Evolutionary conservation across 768 basidiomycete genomes (phyloP).

Genomic region (Kwoniella newhampshirensis): DNA sequence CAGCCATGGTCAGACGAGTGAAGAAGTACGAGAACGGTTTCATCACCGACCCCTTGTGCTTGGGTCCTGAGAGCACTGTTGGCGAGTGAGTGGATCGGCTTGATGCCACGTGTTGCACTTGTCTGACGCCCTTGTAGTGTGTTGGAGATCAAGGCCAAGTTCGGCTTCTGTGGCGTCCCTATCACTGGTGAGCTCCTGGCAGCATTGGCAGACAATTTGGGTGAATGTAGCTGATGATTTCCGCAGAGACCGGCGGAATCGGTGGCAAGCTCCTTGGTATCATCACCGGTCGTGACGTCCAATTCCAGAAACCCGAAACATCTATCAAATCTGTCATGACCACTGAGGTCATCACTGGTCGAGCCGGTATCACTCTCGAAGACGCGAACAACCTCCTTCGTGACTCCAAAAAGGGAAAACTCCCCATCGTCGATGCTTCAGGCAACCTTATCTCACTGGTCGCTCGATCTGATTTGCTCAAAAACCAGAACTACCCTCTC

Average conservation of each 20-base stretch:
- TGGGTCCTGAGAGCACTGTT: slow-evolving; percentile 73
- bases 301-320: slow-evolving; percentile 72
- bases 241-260: slow-evolving; percentile 76
- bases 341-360: slow-evolving; percentile 78
- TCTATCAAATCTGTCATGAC: slow-evolving; percentile 86
- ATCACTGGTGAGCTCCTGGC: slow-evolving; percentile 91
- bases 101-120: background rate
- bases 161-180: slow-evolving; percentile 95
- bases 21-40: slow-evolving; percentile 99
- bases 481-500: slow-evolving; percentile 94
- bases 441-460: slow-evolving; percentile 77
- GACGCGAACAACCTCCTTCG: slow-evolving; percentile 94
- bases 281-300: slow-evolving; percentile 92
- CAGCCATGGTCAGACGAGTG: slow-evolving; percentile 94
- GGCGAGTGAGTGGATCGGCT: slow-evolving; percentile 59
- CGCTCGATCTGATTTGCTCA: slow-evolving; percentile 93
- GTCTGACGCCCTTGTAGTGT: slow-evolving; percentile 56
- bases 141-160: slow-evolving; percentile 82
- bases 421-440: slow-evolving; percentile 72
- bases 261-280: slow-evolving; percentile 94
- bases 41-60: slow-evolving; percentile 88
- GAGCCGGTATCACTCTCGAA: slow-evolving; percentile 79
- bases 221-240: too few species aligned
- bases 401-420: slow-evolving; percentile 95
- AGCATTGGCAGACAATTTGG: background rate